Conservation (phyloP, 192 early-diverging fungal species). For the Podila minutissima region DNA sequence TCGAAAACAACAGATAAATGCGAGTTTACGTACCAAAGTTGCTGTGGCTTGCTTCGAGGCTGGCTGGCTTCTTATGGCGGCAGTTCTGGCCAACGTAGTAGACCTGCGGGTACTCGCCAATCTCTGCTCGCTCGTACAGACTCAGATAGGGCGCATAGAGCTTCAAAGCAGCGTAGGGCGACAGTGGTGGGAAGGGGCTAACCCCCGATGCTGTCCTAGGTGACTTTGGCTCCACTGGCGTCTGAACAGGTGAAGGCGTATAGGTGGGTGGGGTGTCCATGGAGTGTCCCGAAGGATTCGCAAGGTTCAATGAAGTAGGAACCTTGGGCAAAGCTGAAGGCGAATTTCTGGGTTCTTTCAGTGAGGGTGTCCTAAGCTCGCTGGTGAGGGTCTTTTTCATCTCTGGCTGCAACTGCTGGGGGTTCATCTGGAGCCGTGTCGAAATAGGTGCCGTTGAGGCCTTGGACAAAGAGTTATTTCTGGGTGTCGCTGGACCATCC, state of each 20-base stretch:
- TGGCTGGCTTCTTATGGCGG: conserved; percentile 63
- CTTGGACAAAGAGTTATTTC: conserved; percentile 14
- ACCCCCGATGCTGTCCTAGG: conserved; percentile 21
- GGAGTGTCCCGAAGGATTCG: background rate
- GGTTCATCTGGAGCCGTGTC: conserved; percentile 5
- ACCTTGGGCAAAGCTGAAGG: background rate
- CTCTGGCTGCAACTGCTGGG: conserved; percentile 28
- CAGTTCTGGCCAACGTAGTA: conserved; percentile 90
- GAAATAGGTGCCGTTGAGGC: conserved; percentile 24
- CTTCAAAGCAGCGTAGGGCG: conserved; percentile 69
- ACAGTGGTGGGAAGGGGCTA: conserved; percentile 58
- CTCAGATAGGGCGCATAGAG: conserved; percentile 80
- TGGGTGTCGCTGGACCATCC: conserved; percentile 14
- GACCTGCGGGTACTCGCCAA: conserved; percentile 80
- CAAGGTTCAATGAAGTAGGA: conserved; percentile 11
- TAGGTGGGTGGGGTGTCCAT: background rate
- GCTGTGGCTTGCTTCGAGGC: conserved; percentile 64
- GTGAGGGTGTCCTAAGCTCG: conserved; percentile 23
- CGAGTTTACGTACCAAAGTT: conserved; percentile 58
- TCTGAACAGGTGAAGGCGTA: background rate
- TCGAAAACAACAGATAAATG: background rate
- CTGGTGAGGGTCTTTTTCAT: conserved; percentile 22
- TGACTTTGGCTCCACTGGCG: conserved; percentile 19
- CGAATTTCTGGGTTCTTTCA: background rate
- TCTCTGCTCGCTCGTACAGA: conserved; percentile 88